phyloP scores from a whole-genome alignment of 192 early-diverging fungal species.

The Geranomyces variabilis region DNA sequence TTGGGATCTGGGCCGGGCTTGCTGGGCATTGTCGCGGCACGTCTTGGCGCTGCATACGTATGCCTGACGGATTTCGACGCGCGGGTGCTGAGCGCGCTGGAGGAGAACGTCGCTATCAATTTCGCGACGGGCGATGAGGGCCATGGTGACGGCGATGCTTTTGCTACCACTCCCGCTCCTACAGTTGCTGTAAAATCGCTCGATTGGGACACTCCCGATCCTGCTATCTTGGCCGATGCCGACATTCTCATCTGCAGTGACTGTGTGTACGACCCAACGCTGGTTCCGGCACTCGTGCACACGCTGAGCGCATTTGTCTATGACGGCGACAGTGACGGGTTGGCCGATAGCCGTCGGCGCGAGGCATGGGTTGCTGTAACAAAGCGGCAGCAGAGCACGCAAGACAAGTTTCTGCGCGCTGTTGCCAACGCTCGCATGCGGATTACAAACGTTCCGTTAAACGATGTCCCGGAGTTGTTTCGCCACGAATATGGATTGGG shows the following conservation, averaged over 20 bases:
- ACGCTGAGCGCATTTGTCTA: constrained; percentile 28
- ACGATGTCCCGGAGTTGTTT: neutral
- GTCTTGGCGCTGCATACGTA: constrained; percentile 23
- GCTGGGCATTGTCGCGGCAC: constrained; percentile 29
- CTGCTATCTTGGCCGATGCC: neutral
- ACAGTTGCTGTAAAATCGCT: constrained; percentile 1
- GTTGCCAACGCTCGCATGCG: neutral
- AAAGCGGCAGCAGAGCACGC: neutral
- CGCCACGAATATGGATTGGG: neutral
- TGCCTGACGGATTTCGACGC: constrained; percentile 37
- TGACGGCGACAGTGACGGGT: too few relatives aligned
- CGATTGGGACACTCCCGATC: constrained; percentile 34
- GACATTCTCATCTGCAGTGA: constrained; percentile 41
- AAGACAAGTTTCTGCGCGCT: neutral
- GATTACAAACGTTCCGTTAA: neutral
- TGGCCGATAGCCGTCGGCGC: neutral
- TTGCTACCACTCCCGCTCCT: neutral
- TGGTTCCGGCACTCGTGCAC: constrained; percentile 34
- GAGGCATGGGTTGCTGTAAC: constrained; percentile 3
- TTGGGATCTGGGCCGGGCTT: constrained; percentile 48
- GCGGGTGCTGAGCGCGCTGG: constrained; percentile 26
- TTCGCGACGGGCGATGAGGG: neutral
- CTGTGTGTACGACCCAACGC: constrained; percentile 44
- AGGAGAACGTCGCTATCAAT: constrained; percentile 42
- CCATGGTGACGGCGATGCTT: neutral